phyloP scores from a whole-genome alignment of 345 rosid species.

The Dimocarpus longan region DNA sequence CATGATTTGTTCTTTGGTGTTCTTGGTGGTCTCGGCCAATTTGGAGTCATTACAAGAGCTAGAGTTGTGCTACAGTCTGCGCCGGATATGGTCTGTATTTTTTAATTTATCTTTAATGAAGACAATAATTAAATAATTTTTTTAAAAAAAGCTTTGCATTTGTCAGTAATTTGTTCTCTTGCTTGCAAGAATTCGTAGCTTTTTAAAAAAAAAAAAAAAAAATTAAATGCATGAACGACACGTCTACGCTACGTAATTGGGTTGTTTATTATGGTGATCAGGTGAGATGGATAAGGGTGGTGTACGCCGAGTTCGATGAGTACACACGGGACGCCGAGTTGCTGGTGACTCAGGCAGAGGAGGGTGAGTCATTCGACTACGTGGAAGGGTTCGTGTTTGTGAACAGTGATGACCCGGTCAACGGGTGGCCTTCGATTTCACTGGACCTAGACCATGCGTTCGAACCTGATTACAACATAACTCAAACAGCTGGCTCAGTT shows the following conservation, averaged over 20 bases:
- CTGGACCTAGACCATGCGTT: conserved; percentile 44
- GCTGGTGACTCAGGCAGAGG: conserved; percentile 60
- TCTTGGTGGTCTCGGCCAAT: conserved; percentile 92
- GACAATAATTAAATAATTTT: no score
- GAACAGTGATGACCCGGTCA: conserved; percentile 74
- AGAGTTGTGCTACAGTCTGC: conserved; percentile 68
- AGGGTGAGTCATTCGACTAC: conserved; percentile 68
- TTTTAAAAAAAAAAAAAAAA: no score
- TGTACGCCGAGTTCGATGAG: conserved; percentile 70
- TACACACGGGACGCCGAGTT: conserved; percentile 78
- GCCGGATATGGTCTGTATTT: conserved; percentile 68
- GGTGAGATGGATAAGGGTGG: conserved; percentile 95
- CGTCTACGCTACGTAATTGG: conserved; percentile 30
- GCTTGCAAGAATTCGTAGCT: background rate
- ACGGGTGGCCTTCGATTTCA: conserved; percentile 86
- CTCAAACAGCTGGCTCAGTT: conserved; percentile 62
- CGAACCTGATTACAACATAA: conserved; percentile 44
- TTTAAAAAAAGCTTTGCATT: background rate
- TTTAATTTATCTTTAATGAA: background rate
- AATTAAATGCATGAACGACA: conserved; percentile 32
- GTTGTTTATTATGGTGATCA: conserved; percentile 33
- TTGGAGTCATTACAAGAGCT: conserved; percentile 89
- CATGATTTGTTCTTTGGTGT: conserved; percentile 69
- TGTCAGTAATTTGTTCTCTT: background rate
- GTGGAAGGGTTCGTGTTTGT: conserved; percentile 90